phyloP scores from a whole-genome alignment of 495 filamentous ascomycete genomes.

The Xylaria intraflava region DNA sequence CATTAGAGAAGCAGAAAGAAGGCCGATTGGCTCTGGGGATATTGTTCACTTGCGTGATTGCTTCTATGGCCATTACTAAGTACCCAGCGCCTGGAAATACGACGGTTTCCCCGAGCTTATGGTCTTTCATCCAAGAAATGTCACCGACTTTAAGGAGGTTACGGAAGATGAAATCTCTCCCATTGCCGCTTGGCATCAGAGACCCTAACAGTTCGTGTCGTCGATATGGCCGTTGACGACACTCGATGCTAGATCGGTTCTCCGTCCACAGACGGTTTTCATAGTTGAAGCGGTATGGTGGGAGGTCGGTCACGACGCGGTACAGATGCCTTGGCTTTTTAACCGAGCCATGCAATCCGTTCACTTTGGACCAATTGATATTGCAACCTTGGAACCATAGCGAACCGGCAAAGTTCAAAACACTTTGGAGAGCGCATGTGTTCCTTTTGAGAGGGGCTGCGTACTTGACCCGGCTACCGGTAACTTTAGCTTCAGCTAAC shows the following conservation, averaged over 20 bases:
- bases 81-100: constrained; percentile 41
- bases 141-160: constrained; percentile 34
- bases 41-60: constrained; percentile 24
- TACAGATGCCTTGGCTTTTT: constrained; percentile 6
- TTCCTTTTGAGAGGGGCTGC: constrained; percentile 26
- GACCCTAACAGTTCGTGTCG: constrained; percentile 39
- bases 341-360: constrained; percentile 15
- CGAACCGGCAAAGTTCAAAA: constrained; percentile 27
- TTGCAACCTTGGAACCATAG: constrained; percentile 29
- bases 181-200: constrained; percentile 19
- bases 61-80: constrained; percentile 38
- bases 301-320: constrained; percentile 11
- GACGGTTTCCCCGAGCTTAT: constrained; percentile 24
- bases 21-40: constrained; percentile 22
- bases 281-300: constrained; percentile 37
- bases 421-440: constrained; percentile 22
- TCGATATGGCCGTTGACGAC: constrained; percentile 14
- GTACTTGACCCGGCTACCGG: constrained; percentile 25
- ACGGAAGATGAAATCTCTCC: constrained; percentile 35
- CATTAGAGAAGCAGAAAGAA: constrained; percentile 33
- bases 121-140: constrained; percentile 38
- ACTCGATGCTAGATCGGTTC: constrained; percentile 24
- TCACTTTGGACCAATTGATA: constrained; percentile 14
- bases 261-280: constrained; percentile 30
- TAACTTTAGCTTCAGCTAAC: not conserved